Conservation (phyloP, 2,329 filamentous ascomycete genomes). For the Graphilbum sp. region DNA sequence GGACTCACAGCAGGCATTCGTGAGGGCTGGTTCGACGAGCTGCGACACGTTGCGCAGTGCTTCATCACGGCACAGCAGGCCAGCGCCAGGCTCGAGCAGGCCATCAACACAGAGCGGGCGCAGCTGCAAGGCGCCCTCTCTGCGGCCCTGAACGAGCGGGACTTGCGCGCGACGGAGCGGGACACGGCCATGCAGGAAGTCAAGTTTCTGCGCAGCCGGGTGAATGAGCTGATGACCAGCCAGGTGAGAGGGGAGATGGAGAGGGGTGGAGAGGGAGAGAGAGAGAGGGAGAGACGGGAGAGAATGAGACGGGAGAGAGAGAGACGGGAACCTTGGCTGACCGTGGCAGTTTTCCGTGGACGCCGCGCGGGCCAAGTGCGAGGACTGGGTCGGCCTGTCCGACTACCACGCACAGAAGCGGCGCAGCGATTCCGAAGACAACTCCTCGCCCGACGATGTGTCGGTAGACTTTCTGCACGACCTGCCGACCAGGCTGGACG, state of each 20-base stretch:
- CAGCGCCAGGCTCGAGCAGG: slow-evolving; percentile 7
- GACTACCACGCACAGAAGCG: neutral
- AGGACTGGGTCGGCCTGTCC: neutral
- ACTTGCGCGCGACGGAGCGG: slow-evolving; percentile 1
- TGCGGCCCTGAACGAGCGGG: slow-evolving; percentile 6
- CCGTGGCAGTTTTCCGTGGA: neutral
- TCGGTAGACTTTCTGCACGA: slow-evolving; percentile 1
- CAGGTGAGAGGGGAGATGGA: too few species aligned
- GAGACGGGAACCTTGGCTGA: too few species aligned
- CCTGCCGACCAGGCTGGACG: slow-evolving; percentile 4
- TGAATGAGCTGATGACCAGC: neutral
- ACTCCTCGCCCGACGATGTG: neutral
- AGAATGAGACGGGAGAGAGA: too few species aligned
- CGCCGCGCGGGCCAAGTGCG: neutral
- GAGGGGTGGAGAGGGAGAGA: too few species aligned
- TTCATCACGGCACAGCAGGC: slow-evolving; percentile 10
- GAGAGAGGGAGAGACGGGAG: too few species aligned
- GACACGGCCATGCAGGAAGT: slow-evolving; percentile 5
- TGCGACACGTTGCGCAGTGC: slow-evolving; percentile 8
- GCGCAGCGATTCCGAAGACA: neutral
- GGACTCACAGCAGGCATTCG: slow-evolving; percentile 6
- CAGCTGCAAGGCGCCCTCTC: slow-evolving; percentile 6
- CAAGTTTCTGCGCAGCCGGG: slow-evolving; percentile 3
- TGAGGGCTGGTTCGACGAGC: slow-evolving; percentile 6
- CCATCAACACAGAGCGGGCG: slow-evolving; percentile 5